Conservation (phyloP, 805 yeast genomes). For the Saturnispora dispora region DNA sequence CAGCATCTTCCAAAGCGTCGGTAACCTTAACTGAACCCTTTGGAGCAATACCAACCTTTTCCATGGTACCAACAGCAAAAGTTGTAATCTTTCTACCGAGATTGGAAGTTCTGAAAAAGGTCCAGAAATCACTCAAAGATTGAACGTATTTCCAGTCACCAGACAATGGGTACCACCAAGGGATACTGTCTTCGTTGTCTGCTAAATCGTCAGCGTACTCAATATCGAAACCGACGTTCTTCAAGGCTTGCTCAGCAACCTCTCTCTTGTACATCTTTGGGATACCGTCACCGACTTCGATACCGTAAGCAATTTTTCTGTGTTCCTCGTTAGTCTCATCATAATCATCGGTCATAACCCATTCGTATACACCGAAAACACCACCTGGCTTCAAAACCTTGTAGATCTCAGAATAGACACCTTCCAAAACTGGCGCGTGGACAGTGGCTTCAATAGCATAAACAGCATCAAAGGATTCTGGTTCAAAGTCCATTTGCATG, state of each 20-base stretch:
- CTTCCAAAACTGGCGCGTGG: constrained; percentile 93
- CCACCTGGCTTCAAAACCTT: constrained; percentile 98
- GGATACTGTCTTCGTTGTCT: constrained; percentile 68
- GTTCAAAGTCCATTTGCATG: constrained; percentile 97
- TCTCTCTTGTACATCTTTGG: constrained; percentile 87
- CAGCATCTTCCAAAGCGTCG: constrained; percentile 91
- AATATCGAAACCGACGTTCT: constrained; percentile 79
- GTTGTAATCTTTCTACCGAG: constrained; percentile 85
- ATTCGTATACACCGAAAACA: constrained; percentile 93
- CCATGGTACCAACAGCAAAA: constrained; percentile 70
- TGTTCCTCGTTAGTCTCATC: constrained; percentile 84
- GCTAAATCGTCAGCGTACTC: constrained; percentile 76
- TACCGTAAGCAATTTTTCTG: constrained; percentile 92
- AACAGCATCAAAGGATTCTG: constrained; percentile 86
- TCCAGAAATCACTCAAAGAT: constrained; percentile 63
- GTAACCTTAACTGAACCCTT: constrained; percentile 88
- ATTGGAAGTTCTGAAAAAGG: constrained; percentile 80
- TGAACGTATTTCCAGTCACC: constrained; percentile 91
- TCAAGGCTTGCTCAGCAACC: constrained; percentile 83
- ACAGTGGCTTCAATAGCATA: constrained; percentile 98
- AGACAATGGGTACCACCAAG: constrained; percentile 96
- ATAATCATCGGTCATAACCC: constrained; percentile 96
- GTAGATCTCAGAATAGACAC: constrained; percentile 90
- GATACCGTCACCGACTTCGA: constrained; percentile 97
- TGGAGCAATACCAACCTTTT: constrained; percentile 82